A percentile compares a stretch with the other conserved stretches of the same genome.
Conservation (phyloP, 129 eudicot genomes). For the Escallonia rubra region DNA sequence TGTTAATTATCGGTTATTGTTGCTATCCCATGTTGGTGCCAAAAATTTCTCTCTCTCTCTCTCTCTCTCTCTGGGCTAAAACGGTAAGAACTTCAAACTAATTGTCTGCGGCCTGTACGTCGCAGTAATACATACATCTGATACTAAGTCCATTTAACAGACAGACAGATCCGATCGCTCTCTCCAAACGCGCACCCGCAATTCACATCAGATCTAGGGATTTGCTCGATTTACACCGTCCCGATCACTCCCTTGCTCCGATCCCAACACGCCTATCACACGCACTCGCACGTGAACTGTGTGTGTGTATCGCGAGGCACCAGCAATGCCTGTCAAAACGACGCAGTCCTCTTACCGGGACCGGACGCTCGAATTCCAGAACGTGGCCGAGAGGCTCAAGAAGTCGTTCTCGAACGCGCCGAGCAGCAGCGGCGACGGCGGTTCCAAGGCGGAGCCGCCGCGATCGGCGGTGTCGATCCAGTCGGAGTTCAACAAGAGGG, state of each 20-base stretch:
- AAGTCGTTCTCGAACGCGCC: conserved; percentile 33
- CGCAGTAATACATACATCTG: no score
- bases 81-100: no score
- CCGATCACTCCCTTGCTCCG: neutral
- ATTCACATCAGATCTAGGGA: conserved; percentile 13
- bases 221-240: neutral
- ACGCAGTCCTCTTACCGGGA: conserved; percentile 64
- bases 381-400: conserved; percentile 51
- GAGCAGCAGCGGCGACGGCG: conserved; percentile 21
- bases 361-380: conserved; percentile 70
- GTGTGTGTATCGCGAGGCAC: neutral
- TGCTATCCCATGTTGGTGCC: no score
- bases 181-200: neutral
- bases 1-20: no score
- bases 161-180: neutral
- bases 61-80: no score
- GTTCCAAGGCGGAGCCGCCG: conserved; percentile 24
- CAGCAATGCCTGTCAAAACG: conserved; percentile 42
- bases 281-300: neutral
- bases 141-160: no score
- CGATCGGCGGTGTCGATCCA: conserved; percentile 57
- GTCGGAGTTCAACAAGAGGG: conserved; percentile 72
- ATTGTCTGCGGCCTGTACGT: no score
- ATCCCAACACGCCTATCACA: neutral
- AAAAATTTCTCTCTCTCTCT: no score